A percentile compares a stretch with the other conserved stretches of the same genome.
These are phyloP conservation scores for Diaporthe vexans DNA, from an alignment of 2,329 filamentous ascomycete species.

Conservation along the genomic window DNA sequence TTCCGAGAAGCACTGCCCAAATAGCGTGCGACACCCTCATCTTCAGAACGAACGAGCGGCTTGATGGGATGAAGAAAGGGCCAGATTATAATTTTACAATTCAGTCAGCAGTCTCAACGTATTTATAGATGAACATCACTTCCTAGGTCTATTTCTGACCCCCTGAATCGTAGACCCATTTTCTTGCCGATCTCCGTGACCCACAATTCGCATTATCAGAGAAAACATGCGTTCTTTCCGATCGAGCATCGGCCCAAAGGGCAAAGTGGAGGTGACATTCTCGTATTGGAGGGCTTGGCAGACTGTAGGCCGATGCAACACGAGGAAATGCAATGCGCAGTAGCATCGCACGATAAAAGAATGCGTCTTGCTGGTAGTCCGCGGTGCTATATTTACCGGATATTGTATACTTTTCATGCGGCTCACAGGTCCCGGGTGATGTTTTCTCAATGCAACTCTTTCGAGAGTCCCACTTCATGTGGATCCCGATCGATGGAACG, in stretches of 20 bases:
- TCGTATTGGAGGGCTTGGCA: slow-evolving; percentile 24
- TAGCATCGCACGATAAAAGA: neutral
- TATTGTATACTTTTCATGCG: neutral
- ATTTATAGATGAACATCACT: slow-evolving; percentile 1
- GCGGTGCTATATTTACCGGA: neutral
- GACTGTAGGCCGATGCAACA: neutral
- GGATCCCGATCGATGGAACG: neutral
- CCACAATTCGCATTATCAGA: slow-evolving; percentile 10
- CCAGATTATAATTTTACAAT: neutral
- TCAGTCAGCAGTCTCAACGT: neutral
- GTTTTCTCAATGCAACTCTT: neutral
- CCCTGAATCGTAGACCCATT: slow-evolving; percentile 14
- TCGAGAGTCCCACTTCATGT: neutral
- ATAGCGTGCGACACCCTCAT: slow-evolving; percentile 23
- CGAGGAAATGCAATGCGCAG: slow-evolving; percentile 12
- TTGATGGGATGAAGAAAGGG: neutral
- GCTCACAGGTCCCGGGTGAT: neutral
- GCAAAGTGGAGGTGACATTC: slow-evolving; percentile 20
- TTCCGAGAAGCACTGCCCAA: slow-evolving; percentile 23
- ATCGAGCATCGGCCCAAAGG: slow-evolving; percentile 8
- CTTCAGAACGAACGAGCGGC: slow-evolving; percentile 6
- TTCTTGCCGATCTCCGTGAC: slow-evolving; percentile 23
- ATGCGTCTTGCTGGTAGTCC: neutral
- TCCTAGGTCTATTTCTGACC: slow-evolving; percentile 1
- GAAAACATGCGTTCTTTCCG: slow-evolving; percentile 10